Conservation (phyloP, 495 filamentous ascomycete genomes). For the Cairneyella variabilis region DNA sequence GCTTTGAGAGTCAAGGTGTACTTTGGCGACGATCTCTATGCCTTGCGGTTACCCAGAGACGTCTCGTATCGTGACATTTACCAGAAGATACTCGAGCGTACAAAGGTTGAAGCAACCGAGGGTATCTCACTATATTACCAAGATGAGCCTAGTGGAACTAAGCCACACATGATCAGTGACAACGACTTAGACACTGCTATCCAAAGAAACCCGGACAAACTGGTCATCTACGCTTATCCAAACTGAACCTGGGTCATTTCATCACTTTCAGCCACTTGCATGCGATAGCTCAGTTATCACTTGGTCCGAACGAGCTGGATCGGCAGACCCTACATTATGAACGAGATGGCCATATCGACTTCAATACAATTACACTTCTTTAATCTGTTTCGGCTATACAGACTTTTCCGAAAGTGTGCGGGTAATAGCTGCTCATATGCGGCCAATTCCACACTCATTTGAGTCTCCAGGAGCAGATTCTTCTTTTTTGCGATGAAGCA, state of each 20-base stretch:
- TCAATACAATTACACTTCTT: conserved; percentile 13
- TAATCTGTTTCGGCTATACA: conserved; percentile 26
- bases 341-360: conserved; percentile 5
- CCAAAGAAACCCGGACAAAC: conserved; percentile 77
- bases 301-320: too few species aligned
- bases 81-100: conserved; percentile 73
- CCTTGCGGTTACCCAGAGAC: conserved; percentile 80
- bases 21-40: conserved; percentile 84
- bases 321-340: conserved; percentile 3
- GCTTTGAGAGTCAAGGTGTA: conserved; percentile 91
- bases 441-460: conserved; percentile 22
- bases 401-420: conserved; percentile 13
- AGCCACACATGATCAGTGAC: conserved; percentile 69
- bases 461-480: conserved; percentile 10
- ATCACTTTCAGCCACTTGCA: too few species aligned
- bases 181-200: conserved; percentile 77
- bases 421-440: conserved; percentile 13
- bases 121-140: conserved; percentile 77
- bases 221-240: conserved; percentile 73
- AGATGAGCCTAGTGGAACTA: conserved; percentile 76
- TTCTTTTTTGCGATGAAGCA: conserved; percentile 15
- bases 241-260: conserved; percentile 10
- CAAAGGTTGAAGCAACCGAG: conserved; percentile 61
- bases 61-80: conserved; percentile 74
- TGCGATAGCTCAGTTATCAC: too few species aligned